Base-by-base conservation (phyloP, 352 stramenopile genomes). In the Phytophthora litchii region DNA sequence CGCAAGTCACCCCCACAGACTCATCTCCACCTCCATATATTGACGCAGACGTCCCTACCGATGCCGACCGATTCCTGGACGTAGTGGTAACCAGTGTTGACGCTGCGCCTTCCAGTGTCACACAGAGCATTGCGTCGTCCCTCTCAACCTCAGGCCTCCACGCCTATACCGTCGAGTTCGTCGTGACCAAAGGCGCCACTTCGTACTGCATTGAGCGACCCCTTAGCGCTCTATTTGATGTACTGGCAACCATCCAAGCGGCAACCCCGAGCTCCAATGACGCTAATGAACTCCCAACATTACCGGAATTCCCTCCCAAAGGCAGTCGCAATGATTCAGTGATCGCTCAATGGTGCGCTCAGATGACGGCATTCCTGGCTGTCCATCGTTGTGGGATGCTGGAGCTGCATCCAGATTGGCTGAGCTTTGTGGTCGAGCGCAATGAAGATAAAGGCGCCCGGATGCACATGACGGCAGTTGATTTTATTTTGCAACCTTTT, bases 401-500 rank as follows among this genome's bases (percentile, higher is more conserved):
- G 17, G 54, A 69, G 19, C 38, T 60, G 7, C 72, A 75, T 44
- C 45, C 62, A 7, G 66, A 86, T 17, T 91, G 82, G 82, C 53
- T 89, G 20, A 63, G 55, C 17, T 84, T 91, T 49, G 64, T 91
- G 46, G 65, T 68, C 32, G 77, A 91, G 21, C 62, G 65, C 0
- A 70, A 64, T 20, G 70, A 75, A 10, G 76, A 74, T 29, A 83
- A 71, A 54, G 76, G 67, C 7, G 74, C 67, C 36, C 64, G 74
- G 11, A 74, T 83, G 32, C 78, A 87, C 25, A 92, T 94, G 82
- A 94, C 82, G 1, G 82, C 84, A 1, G 85, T 94, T 50, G 82
- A 90, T 51, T 94, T 94, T 62, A 89, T 94, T 51, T 48, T 92
- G 38, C 84, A 94, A 70, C 82, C 84, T 13, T 92, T 94, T 61